phyloP scores from a whole-genome alignment of 2,329 filamentous ascomycete genomes.

The Aspergillus fructus region DNA sequence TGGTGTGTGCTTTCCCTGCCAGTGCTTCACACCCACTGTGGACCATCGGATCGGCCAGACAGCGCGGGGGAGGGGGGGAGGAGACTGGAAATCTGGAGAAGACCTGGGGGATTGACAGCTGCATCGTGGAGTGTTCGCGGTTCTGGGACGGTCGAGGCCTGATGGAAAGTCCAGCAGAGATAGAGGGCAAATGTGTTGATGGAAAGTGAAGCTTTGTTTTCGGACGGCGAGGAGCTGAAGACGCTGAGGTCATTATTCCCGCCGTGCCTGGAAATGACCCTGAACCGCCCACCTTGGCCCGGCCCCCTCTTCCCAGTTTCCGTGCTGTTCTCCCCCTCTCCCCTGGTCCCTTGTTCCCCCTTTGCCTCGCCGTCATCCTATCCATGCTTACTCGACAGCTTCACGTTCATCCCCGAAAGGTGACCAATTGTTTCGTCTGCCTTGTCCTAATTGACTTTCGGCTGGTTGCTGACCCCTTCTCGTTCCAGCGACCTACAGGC shows the following conservation, averaged over 20 bases:
- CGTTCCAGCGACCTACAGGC: not conserved
- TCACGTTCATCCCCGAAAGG: not conserved
- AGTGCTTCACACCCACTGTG: constrained; percentile 12
- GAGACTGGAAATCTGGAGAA: constrained; percentile 15
- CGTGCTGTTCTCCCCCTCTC: not conserved
- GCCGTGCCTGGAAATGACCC: not conserved
- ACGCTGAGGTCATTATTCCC: not conserved
- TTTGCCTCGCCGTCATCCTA: not conserved
- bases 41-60: constrained; percentile 16
- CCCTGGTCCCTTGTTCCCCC: not conserved
- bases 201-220: not conserved
- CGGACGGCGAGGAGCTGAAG: not conserved
- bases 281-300: not conserved
- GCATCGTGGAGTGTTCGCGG: not conserved
- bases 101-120: constrained; percentile 8
- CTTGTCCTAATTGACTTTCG: not conserved
- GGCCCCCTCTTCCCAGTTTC: not conserved
- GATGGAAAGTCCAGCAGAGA: not conserved
- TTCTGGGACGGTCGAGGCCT: not conserved
- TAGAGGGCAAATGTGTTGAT: not conserved
- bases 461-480: not conserved
- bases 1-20: constrained; percentile 3
- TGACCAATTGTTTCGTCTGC: not conserved
- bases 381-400: not conserved
- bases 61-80: constrained; percentile 9